Base-by-base conservation (phyloP, 148 eudicot genomes). In the Vaccinium corymbosum region DNA sequence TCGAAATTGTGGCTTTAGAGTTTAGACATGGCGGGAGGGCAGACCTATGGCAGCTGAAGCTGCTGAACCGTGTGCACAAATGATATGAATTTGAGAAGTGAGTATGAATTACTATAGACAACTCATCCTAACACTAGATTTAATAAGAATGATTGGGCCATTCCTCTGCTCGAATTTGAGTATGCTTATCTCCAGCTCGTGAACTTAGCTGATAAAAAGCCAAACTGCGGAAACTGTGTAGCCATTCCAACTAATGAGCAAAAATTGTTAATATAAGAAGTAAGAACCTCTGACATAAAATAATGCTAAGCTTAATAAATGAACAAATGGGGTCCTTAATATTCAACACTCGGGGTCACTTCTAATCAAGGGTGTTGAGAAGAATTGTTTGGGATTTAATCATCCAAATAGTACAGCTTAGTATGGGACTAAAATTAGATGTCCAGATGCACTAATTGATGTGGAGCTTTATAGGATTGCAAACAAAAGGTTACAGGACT, bases 401-500 rank as follows among this genome's bases (percentile, higher is more conserved):
- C 32, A 75, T 48, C 29, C 78, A 48, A 46, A 75, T 52, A 19
- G 19, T 74, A 74, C 8, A 9, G 52, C 50, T 46, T 42, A 42
- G 46, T 42, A 42, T 42, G 46, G 46, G 6, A 42, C 46, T 42
- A 4, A 42, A 42, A 46, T 19, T 74, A 42, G 52, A 74, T 46
- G 11, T 19, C 53, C n/a, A 74, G 78, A 75, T 75, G 53, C 78
- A 75, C 48, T 49, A 22, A 46, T 12, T 19, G 52, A 13, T 48
- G 19, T 76, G 79, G 79, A 76, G 79, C 32, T 76, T 42, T 49
- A 76, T 76, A 50, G 8, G 32, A 7, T 22, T 76, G 29, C 56
- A 49, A 76, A n/a, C 35, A 22, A 76, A 51, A 19, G 3, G 79
- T 4, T 20, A 7, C 3, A 4, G 6, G 6, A 42, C 7, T 61